These are phyloP conservation scores for Alternaria solani DNA, from an alignment of 2,329 filamentous ascomycete species.

Conservation along the genomic window DNA sequence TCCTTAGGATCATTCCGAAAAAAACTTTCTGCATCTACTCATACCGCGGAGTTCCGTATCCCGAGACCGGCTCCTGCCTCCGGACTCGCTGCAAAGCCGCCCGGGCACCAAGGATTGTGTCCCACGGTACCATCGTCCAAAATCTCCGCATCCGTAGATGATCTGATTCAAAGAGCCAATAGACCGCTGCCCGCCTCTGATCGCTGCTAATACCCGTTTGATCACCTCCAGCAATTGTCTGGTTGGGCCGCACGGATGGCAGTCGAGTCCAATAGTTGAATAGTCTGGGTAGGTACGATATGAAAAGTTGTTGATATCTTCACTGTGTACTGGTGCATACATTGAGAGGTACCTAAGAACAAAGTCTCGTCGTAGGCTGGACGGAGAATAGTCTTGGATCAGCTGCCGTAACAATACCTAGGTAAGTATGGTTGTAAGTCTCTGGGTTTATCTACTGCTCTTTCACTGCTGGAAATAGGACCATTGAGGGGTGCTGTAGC, in stretches of 20 bases:
- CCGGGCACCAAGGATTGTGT: constrained; percentile 42
- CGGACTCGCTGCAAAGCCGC: constrained; percentile 34
- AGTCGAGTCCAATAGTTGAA: constrained; percentile 64
- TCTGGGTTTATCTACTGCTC: constrained; percentile 37
- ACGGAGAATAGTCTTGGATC: constrained; percentile 57
- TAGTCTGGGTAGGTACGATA: constrained; percentile 69
- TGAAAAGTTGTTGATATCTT: constrained; percentile 22
- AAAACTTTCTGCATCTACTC: constrained; percentile 29
- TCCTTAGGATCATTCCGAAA: constrained; percentile 7
- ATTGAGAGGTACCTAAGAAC: constrained; percentile 19
- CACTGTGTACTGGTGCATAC: constrained; percentile 15
- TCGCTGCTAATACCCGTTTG: constrained; percentile 58
- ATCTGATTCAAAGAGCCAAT: constrained; percentile 67
- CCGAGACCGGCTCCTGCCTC: constrained; percentile 43
- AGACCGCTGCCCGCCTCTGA: constrained; percentile 56
- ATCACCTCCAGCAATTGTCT: too few species aligned
- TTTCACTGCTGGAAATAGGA: constrained; percentile 56
- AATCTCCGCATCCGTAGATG: constrained; percentile 59
- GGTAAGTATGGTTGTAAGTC: constrained; percentile 18
- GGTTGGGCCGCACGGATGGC: constrained; percentile 49
- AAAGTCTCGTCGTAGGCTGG: constrained; percentile 55
- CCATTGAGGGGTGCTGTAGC: constrained; percentile 53
- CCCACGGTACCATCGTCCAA: constrained; percentile 54
- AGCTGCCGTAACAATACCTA: constrained; percentile 40
- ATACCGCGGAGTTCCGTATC: constrained; percentile 26